phyloP scores from a whole-genome alignment of 1,284 basidiomycete genomes.

The Agaricales sp. region DNA sequence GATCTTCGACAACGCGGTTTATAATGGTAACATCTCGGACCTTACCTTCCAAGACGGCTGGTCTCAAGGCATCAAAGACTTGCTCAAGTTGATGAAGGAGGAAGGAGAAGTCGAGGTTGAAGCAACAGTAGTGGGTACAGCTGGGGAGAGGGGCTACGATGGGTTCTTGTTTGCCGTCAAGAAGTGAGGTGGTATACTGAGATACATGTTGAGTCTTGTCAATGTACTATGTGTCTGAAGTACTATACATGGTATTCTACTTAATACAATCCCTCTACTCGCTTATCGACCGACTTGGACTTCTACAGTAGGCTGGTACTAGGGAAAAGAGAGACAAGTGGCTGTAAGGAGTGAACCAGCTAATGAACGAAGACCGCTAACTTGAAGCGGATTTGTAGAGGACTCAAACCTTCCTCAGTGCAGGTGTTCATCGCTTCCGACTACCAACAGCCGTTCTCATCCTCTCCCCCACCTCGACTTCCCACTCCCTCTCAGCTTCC shows the following conservation, averaged over 20 bases:
- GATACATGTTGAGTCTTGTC: too few species aligned
- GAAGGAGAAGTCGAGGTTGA: slow-evolving; percentile 32
- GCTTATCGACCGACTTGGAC: too few species aligned
- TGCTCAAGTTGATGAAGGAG: slow-evolving; percentile 36
- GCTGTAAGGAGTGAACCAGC: background rate
- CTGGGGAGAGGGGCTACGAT: slow-evolving; percentile 53
- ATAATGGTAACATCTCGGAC: slow-evolving; percentile 36
- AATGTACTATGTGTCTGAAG: too few species aligned
- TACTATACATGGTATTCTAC: background rate
- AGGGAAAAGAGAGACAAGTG: background rate
- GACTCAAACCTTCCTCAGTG: too few species aligned
- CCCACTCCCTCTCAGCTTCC: background rate
- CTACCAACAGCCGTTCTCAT: background rate
- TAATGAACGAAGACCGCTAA: background rate
- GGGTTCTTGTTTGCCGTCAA: slow-evolving; percentile 45
- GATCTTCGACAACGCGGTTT: slow-evolving; percentile 57
- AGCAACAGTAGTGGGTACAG: slow-evolving; percentile 46
- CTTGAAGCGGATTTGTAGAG: too few species aligned
- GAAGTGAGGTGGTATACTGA: background rate
- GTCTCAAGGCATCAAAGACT: slow-evolving; percentile 35
- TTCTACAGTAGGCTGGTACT: too few species aligned
- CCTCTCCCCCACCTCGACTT: background rate
- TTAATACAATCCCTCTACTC: background rate
- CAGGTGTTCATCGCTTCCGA: background rate
- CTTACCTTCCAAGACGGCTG: slow-evolving; percentile 23